Conservation (phyloP, 768 basidiomycete species). For the Tylopilus felleus region DNA sequence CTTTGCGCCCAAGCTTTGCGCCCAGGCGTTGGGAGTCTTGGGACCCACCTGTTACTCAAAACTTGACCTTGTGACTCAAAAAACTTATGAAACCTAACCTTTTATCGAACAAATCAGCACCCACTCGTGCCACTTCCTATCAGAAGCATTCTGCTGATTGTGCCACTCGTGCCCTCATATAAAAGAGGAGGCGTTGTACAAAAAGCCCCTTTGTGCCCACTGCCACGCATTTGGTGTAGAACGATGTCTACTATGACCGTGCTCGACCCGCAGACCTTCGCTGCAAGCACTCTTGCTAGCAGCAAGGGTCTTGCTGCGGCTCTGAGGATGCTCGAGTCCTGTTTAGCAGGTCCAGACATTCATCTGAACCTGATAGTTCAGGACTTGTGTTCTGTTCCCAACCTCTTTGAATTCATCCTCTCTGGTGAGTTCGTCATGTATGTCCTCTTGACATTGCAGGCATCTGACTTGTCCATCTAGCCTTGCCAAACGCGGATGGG, state of each 20-base stretch:
- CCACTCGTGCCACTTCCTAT: background rate
- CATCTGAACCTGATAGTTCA: conserved; percentile 24
- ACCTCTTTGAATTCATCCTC: conserved; percentile 30
- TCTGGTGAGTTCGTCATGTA: conserved; percentile 20
- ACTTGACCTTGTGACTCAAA: too few relatives aligned
- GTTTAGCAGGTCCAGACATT: conserved; percentile 24
- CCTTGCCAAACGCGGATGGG: conserved; percentile 4
- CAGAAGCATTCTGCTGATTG: conserved; percentile 5
- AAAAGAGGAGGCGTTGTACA: background rate
- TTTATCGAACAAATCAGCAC: too few relatives aligned
- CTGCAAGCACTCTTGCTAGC: conserved; percentile 14
- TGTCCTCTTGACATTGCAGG: background rate
- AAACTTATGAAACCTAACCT: background rate
- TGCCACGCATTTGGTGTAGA: background rate
- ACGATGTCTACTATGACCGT: conserved; percentile 7
- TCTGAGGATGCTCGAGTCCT: conserved; percentile 16
- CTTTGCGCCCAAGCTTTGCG: background rate
- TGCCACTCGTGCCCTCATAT: background rate
- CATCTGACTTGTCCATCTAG: conserved; percentile 8
- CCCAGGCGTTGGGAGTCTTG: background rate
- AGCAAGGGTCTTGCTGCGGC: conserved; percentile 19
- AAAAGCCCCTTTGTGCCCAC: background rate
- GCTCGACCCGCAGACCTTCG: conserved; percentile 18
- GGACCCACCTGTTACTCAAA: background rate
- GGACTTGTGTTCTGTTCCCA: conserved; percentile 25